Conservation (phyloP, 441 rosid species). For the Codiaeum variegatum region DNA sequence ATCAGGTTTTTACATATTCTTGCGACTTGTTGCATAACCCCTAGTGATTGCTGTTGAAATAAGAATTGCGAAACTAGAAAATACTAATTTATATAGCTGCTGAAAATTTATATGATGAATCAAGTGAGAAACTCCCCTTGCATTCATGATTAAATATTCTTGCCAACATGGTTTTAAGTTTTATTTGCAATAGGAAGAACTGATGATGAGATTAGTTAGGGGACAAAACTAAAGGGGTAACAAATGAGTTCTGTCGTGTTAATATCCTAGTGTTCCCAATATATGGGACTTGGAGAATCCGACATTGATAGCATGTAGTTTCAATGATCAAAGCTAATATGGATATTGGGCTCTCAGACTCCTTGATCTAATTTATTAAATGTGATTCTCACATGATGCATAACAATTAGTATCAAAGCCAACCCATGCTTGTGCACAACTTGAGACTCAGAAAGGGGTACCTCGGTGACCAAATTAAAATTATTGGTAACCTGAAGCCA, state of each 20-base stretch:
- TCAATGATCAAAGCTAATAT: no score
- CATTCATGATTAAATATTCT: not conserved
- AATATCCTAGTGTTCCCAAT: no score
- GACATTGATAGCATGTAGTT: not conserved
- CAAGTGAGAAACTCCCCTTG: not conserved
- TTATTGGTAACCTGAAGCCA: not conserved
- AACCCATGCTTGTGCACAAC: no score
- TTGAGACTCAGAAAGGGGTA: not conserved
- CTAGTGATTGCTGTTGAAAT: not conserved
- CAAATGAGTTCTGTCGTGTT: not conserved
- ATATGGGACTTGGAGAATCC: not conserved
- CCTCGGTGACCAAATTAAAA: not conserved
- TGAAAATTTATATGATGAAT: not conserved
- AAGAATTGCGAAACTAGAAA: not conserved
- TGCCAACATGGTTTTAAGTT: not conserved
- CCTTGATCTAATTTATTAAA: not conserved
- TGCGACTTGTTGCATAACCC: not conserved
- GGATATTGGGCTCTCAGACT: not conserved
- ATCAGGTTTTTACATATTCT: not conserved
- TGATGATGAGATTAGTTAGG: not conserved
- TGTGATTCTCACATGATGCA: not conserved
- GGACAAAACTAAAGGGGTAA: not conserved
- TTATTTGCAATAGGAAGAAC: not conserved
- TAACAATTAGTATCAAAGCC: not conserved
- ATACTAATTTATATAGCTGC: not conserved